A percentile compares a stretch with the other conserved stretches of the same genome.
Conservation (phyloP, 805 yeast species). For the Sugiyamaella boreocaroliniensis region DNA sequence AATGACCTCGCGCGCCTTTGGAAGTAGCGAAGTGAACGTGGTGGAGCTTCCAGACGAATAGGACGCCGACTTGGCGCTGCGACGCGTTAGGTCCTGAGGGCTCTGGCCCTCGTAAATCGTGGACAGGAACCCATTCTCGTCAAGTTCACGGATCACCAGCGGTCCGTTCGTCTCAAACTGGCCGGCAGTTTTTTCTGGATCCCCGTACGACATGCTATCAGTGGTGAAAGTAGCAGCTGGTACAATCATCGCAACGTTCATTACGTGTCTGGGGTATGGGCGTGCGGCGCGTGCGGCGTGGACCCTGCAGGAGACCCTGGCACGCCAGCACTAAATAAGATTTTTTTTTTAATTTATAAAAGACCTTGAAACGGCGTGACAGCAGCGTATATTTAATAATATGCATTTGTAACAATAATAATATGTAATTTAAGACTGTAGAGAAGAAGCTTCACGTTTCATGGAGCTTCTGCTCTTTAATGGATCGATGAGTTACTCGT, state of each 20-base stretch:
- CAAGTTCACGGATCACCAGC: constrained; percentile 15
- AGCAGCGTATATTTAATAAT: no score
- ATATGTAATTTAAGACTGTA: no score
- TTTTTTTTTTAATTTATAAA: no score
- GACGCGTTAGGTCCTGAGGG: constrained; percentile 6
- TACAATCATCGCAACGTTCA: no score
- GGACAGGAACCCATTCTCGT: constrained; percentile 20
- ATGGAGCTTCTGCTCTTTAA: not conserved
- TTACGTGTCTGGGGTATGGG: no score
- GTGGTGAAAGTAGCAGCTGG: not conserved
- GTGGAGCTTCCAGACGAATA: not conserved
- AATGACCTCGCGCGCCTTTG: not conserved
- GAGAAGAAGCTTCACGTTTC: no score
- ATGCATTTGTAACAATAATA: no score
- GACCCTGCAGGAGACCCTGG: no score
- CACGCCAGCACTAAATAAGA: no score
- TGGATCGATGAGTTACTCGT: no score
- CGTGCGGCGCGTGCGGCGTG: no score
- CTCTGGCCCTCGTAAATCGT: constrained; percentile 16
- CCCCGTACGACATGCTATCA: not conserved
- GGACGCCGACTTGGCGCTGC: not conserved
- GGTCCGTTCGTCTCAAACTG: not conserved
- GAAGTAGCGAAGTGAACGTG: not conserved
- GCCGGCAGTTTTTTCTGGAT: not conserved
- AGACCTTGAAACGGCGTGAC: no score